Percentiles rank a stretch among this genome's conserved stretches.
Conservation (phyloP, 805 yeast genomes). For the Schizosaccharomyces osmophilus region DNA sequence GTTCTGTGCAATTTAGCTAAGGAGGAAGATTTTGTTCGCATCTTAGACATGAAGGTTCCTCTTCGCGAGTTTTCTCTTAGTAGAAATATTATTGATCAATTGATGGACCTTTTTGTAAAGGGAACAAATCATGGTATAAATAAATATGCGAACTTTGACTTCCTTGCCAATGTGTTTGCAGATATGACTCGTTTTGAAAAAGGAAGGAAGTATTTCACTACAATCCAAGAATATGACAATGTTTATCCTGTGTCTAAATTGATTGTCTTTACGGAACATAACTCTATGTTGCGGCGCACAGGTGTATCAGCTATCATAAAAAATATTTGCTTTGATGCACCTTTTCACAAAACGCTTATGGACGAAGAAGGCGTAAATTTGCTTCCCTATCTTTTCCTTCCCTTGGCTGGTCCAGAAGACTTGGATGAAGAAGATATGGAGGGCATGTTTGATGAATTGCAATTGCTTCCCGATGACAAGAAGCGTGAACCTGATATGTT, state of each 20-base stretch:
- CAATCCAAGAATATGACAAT: constrained; percentile 45
- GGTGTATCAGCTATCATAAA: constrained; percentile 86
- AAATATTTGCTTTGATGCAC: constrained; percentile 61
- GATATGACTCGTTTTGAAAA: constrained; percentile 49
- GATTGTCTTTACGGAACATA: constrained; percentile 59
- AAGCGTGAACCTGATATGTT: constrained; percentile 46
- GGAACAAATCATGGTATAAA: constrained; percentile 53
- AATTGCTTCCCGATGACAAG: constrained; percentile 51
- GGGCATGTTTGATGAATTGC: constrained; percentile 70
- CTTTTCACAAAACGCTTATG: constrained; percentile 35
- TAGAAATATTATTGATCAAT: constrained; percentile 34
- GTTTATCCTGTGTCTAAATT: constrained; percentile 64
- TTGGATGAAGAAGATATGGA: constrained; percentile 67
- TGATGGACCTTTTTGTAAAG: constrained; percentile 73
- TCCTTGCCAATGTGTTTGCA: constrained; percentile 67
- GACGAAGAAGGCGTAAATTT: constrained; percentile 38
- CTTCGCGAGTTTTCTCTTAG: constrained; percentile 10
- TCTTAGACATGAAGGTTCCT: constrained; percentile 2
- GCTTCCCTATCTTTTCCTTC: constrained; percentile 58
- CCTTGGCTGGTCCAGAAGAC: constrained; percentile 55
- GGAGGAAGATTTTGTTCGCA: constrained; percentile 27
- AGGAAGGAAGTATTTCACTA: constrained; percentile 45
- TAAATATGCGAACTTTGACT: constrained; percentile 52
- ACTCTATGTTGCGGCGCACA: constrained; percentile 55
- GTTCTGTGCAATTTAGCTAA: constrained; percentile 70